Conservation (phyloP, 2,329 filamentous ascomycete species). For the Acarospora socialis region DNA sequence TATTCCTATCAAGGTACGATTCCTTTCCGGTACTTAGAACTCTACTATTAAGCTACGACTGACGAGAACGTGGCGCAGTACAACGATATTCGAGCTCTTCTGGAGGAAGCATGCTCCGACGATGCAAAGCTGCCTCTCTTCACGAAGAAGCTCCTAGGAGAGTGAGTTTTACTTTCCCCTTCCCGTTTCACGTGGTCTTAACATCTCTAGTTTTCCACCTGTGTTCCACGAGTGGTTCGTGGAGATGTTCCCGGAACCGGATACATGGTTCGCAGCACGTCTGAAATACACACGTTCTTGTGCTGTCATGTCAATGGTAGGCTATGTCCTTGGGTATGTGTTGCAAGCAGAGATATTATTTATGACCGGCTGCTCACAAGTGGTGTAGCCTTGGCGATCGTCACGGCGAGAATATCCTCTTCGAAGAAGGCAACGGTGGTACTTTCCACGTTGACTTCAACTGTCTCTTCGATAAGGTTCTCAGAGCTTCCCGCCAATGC, state of each 20-base stretch:
- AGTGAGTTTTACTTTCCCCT: conserved; percentile 18
- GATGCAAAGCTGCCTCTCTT: conserved; percentile 56
- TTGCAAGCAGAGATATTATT: background rate
- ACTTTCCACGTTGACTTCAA: conserved; percentile 99
- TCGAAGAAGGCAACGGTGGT: conserved; percentile 86
- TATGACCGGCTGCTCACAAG: conserved; percentile 5
- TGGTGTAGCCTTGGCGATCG: conserved; percentile 61
- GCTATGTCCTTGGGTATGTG: conserved; percentile 63
- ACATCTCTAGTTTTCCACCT: conserved; percentile 52
- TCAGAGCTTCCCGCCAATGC: background rate
- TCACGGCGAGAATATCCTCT: conserved; percentile 91
- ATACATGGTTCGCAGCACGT: conserved; percentile 79
- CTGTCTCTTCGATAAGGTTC: conserved; percentile 82
- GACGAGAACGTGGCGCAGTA: conserved; percentile 42
- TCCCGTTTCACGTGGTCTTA: too few species aligned
- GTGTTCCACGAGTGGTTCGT: conserved; percentile 92
- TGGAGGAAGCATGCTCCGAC: conserved; percentile 51
- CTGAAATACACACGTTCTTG: conserved; percentile 84
- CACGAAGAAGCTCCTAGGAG: conserved; percentile 44
- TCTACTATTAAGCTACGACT: conserved; percentile 1
- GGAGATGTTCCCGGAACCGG: conserved; percentile 84
- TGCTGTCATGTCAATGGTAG: conserved; percentile 99
- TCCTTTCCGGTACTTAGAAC: too few species aligned
- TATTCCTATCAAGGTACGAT: conserved; percentile 33
- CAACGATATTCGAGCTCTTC: conserved; percentile 42